These are phyloP conservation scores for Rhododendron ovatum DNA, from an alignment of 148 eudicot genomes.

Conservation along the genomic window DNA sequence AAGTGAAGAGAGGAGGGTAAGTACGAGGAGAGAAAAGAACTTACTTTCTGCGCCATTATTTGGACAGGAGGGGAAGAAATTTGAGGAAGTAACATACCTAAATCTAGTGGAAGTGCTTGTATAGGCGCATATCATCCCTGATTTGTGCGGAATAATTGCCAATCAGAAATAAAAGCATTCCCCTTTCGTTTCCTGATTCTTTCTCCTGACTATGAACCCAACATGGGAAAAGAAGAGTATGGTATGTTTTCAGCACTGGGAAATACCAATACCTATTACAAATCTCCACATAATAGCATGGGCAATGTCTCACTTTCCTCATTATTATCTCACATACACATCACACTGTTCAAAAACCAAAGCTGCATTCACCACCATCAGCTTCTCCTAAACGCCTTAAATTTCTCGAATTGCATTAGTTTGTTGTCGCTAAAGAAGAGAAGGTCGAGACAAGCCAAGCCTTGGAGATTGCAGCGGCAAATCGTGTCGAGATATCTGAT, in stretches of 20 bases:
- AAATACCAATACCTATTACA: not conserved
- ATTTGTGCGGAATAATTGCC: not conserved
- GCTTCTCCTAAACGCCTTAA: not conserved
- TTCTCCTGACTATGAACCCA: not conserved
- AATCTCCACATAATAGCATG: not conserved
- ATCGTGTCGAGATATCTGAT: slow-evolving; percentile 42
- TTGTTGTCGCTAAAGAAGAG: slow-evolving; percentile 23
- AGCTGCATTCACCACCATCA: not conserved
- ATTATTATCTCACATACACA: not conserved
- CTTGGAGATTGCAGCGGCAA: slow-evolving; percentile 27
- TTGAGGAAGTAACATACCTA: not conserved
- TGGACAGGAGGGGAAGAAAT: not conserved
- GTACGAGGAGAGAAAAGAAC: not conserved
- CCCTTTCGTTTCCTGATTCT: not conserved
- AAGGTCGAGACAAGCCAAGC: slow-evolving; percentile 23
- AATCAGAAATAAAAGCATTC: not conserved
- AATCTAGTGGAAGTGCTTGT: not conserved
- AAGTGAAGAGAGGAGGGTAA: not conserved
- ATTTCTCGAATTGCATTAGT: slow-evolving; percentile 20
- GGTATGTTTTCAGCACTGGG: not conserved
- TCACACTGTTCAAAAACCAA: not conserved
- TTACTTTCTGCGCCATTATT: not conserved
- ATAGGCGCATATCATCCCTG: not conserved
- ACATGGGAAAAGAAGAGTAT: not conserved
- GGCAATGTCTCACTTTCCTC: not conserved